Conservation (phyloP, 2,329 filamentous ascomycete genomes). For the Aureobasidium sp. region DNA sequence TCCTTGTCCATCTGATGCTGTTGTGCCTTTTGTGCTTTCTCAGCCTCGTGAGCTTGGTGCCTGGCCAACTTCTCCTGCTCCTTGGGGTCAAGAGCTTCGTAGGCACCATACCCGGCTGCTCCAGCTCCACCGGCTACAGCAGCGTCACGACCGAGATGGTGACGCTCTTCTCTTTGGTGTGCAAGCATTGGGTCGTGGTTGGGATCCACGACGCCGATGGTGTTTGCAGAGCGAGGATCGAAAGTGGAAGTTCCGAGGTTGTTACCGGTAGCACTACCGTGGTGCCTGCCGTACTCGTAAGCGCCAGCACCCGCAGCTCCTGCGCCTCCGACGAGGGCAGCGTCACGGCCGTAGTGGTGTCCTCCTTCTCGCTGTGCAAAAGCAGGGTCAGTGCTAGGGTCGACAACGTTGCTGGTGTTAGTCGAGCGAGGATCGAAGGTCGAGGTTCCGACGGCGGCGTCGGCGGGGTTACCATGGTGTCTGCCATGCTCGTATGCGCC, state of each 20-base stretch:
- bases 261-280: not conserved
- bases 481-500: constrained; percentile 26
- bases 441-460: constrained; percentile 18
- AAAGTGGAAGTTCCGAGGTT: constrained; percentile 21
- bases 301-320: constrained; percentile 22
- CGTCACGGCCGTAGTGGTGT: constrained; percentile 27
- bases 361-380: constrained; percentile 11
- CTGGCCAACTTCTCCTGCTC: constrained; percentile 24
- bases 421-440: constrained; percentile 22
- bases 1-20: constrained; percentile 16
- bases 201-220: constrained; percentile 20
- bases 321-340: constrained; percentile 25
- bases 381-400: constrained; percentile 15
- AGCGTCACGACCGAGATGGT: constrained; percentile 22
- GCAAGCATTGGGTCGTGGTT: constrained; percentile 4
- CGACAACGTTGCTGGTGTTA: constrained; percentile 20
- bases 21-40: constrained; percentile 22
- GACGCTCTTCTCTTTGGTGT: constrained; percentile 11
- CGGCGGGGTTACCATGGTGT: constrained; percentile 16
- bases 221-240: constrained; percentile 22
- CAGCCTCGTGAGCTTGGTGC: constrained; percentile 16
- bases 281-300: constrained; percentile 19
- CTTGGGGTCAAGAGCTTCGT: constrained; percentile 20
- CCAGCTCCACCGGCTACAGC: constrained; percentile 22
- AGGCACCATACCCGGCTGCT: constrained; percentile 20